Conservation (phyloP, 371 early-diverging fungal species). For the Sporodiniella umbellata region DNA sequence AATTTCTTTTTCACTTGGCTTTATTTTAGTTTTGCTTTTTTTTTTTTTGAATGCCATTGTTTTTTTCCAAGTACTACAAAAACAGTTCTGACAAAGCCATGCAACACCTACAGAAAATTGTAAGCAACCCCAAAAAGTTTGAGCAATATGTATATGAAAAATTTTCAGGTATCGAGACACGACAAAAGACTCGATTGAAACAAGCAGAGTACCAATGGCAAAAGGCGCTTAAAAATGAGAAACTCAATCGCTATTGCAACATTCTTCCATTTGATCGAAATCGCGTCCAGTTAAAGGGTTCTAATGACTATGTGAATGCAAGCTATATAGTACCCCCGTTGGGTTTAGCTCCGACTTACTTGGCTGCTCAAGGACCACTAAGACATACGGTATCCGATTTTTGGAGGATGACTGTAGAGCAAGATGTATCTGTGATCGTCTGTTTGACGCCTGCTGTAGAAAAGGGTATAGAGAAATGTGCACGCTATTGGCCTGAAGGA, state of each 20-base stretch:
- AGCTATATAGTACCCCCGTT: slow-evolving; percentile 53
- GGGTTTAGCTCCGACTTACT: slow-evolving; percentile 52
- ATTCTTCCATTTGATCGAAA: slow-evolving; percentile 60
- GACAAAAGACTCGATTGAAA: background rate
- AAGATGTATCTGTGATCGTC: slow-evolving; percentile 69
- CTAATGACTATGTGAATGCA: slow-evolving; percentile 82
- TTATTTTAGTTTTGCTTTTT: background rate
- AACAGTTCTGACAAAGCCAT: background rate
- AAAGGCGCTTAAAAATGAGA: slow-evolving; percentile 6
- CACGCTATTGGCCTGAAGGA: slow-evolving; percentile 71
- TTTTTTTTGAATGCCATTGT: background rate
- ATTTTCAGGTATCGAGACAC: slow-evolving; percentile 3
- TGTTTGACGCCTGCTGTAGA: slow-evolving; percentile 84
- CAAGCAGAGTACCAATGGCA: background rate
- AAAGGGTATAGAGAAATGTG: slow-evolving; percentile 65
- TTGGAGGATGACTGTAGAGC: slow-evolving; percentile 89
- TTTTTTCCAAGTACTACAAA: background rate
- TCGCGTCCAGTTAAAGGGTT: slow-evolving; percentile 37
- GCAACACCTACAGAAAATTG: background rate
- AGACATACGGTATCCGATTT: slow-evolving; percentile 77
- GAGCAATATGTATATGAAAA: slow-evolving; percentile 4
- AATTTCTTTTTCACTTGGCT: background rate
- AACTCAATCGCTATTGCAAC: slow-evolving; percentile 44
- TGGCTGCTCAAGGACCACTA: slow-evolving; percentile 92
- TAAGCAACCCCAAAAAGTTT: background rate